Evolutionary conservation across 2,329 filamentous ascomycete species (phyloP), one percentile per base, ranked within the genome.

Genomic region (Cladobotryum protrusum): DNA sequence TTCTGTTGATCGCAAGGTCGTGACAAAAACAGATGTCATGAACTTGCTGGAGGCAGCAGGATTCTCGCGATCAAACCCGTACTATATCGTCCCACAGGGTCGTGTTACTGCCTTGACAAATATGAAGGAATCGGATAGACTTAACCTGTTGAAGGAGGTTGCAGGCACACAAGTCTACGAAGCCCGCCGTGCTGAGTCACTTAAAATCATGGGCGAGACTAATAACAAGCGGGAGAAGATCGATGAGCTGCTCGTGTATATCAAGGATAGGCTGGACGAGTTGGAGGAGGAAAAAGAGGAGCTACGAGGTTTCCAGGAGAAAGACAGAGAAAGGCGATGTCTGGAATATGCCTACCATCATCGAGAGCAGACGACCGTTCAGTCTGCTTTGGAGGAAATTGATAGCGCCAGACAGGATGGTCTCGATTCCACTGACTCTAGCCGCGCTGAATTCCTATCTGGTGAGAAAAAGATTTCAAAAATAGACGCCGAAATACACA

Each of bases 21-120:
- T 91, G 33, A 96, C 91, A 35, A 96, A 95, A 67, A 80, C 84
- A 55, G 93, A 99, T 66, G 92, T 99, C 52, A 87, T 95, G 76
- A 95, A 96, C 66, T 79, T 99, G 35, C 79, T 99, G 39, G 93
- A 99, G 67, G 95, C 90, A 7, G 93, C 93, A 13, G 93, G 93
- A 17, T 97, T 99, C 69, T 97, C 92, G 54, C 84, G 90, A 57
- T 96, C 91, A 50, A 99, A 99, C 66, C 93, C 93, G 20, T 99
- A 97, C 76, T 99, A 99, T 68, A 99, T 99, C 61, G 95, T 99
- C 2, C 93, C 95, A 0, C 93, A 99, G 67, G 93, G 93, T 48
- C 89, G 93, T 63, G 91, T 99, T 53, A 97, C 93, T 0, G 86
- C 89, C 19, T 76, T 99, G 63, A 99, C 93, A 41, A 99, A 97